A percentile compares a stretch with the other conserved stretches of the same genome.
Evolutionary conservation across 2,329 filamentous ascomycete species (phyloP).

Genomic region (Ophiocordyceps camponoti-saundersi): DNA sequence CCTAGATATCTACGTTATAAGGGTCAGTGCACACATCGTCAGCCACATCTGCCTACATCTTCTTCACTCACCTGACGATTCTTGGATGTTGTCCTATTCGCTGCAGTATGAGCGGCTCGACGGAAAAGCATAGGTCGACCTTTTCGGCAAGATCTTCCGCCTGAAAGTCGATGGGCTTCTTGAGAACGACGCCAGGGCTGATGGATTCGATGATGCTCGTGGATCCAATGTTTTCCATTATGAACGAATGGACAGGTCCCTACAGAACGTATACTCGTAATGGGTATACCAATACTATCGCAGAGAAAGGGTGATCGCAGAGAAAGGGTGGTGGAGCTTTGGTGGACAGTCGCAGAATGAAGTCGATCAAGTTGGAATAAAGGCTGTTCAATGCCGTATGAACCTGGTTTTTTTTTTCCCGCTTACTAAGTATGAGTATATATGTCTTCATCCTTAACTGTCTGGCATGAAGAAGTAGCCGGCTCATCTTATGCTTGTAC

Average conservation of each 20-base stretch:
- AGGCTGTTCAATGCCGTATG: not conserved
- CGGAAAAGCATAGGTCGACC: constrained; percentile 1
- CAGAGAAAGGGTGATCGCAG: not conserved
- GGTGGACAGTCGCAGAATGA: no score
- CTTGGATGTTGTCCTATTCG: constrained; percentile 1
- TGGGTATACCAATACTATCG: no score
- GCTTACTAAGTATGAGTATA: no score
- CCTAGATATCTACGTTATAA: not conserved
- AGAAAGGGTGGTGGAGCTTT: no score
- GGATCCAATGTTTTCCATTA: constrained; percentile 1
- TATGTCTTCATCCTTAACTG: no score
- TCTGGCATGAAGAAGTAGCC: no score
- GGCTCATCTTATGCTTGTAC: no score
- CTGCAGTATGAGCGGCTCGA: constrained; percentile 1
- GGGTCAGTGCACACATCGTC: not conserved
- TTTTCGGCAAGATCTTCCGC: not conserved
- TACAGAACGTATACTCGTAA: no score
- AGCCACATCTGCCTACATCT: not conserved
- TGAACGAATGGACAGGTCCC: no score
- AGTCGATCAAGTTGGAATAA: not conserved
- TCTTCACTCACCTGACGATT: not conserved
- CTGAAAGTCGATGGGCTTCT: not conserved
- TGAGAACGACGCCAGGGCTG: constrained; percentile 1
- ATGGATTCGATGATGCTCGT: constrained; percentile 1
- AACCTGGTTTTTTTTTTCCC: no score